phyloP scores from a whole-genome alignment of 805 yeast genomes.

The Cyberlindnera suaveolens region DNA sequence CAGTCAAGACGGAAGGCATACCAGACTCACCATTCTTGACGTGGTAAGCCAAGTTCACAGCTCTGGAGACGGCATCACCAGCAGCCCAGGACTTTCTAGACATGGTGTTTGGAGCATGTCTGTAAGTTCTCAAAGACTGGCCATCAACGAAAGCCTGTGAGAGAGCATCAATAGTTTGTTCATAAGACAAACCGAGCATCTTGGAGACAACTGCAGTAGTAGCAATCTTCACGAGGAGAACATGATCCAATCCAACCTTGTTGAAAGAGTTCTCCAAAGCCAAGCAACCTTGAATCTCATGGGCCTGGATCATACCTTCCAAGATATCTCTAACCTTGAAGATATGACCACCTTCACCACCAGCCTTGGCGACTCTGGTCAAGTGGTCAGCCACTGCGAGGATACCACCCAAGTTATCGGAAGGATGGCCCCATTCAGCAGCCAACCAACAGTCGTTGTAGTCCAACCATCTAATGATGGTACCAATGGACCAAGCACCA shows the following conservation, averaged over 20 bases:
- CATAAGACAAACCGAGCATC: constrained; percentile 42
- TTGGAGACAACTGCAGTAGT: constrained; percentile 54
- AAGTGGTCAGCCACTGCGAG: constrained; percentile 53
- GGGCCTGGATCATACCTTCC: constrained; percentile 56
- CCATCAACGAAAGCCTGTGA: constrained; percentile 62
- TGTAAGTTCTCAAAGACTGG: constrained; percentile 50
- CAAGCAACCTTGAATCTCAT: constrained; percentile 54
- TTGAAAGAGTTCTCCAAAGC: constrained; percentile 58
- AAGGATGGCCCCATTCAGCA: constrained; percentile 68
- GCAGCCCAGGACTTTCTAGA: constrained; percentile 66
- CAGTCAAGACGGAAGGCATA: constrained; percentile 52
- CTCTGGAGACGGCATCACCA: constrained; percentile 56
- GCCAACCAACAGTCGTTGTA: constrained; percentile 63
- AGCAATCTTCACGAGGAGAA: constrained; percentile 51
- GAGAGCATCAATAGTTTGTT: constrained; percentile 48
- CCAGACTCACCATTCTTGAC: constrained; percentile 50
- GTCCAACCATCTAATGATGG: constrained; percentile 54
- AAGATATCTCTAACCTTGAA: constrained; percentile 45
- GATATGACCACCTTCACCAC: constrained; percentile 34
- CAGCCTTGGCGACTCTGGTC: constrained; percentile 38
- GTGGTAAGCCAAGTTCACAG: constrained; percentile 47
- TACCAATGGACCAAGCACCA: constrained; percentile 53
- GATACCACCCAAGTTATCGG: constrained; percentile 55
- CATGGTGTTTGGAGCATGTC: constrained; percentile 61
- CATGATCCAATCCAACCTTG: constrained; percentile 55